Base-by-base conservation (phyloP, 257 asterid species). In the Solanum appendiculatum region DNA sequence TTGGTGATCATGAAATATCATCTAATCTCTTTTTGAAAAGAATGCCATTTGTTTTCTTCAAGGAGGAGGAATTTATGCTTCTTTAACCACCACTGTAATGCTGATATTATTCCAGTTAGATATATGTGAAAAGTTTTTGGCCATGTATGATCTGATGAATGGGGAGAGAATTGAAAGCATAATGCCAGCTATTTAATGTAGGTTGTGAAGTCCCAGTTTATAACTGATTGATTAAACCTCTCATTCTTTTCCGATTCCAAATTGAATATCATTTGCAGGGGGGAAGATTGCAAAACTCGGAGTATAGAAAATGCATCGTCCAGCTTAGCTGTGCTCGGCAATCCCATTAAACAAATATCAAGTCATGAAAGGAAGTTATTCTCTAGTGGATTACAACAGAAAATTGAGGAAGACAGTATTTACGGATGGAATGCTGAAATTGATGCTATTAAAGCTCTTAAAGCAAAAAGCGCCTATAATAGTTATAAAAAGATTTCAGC, bases 261-360 rank as follows among this genome's bases (percentile, higher is more conserved):
- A 46, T 16, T 39, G 75, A 56, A 46, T 40, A n/a, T 66, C 37
- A 86, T 86, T 83, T 86, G 83, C 94, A 95, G 99, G 89, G 66
- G 89, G 78, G 97, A 93, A 86, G 94, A 90, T 89, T 91, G 87
- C 86, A 90, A 87, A 40, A 56, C 89, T 68, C 82, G 51, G 60
- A 86, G 88, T 66, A 88, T 87, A 29, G 84, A 85, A 36, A 85
- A 86, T 80, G 86, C 88, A 54, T 48, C 88, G 75, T 81, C 93
- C 21, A 90, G 48, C 48, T 87, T 88, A 81, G 86, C 86, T 46
- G 75, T 33, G 82, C 87, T 46, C 86, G 87, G 91, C 21, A 89
- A 91, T 91, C 85, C 92, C 66, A 86, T 87, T 63, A 92, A 89
- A 83, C 94, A 86, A 81, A 87, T 87, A 63, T 89, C 93, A 82